Conservation (phyloP, 2,329 filamentous ascomycete species). For the Xylariales sp. region DNA sequence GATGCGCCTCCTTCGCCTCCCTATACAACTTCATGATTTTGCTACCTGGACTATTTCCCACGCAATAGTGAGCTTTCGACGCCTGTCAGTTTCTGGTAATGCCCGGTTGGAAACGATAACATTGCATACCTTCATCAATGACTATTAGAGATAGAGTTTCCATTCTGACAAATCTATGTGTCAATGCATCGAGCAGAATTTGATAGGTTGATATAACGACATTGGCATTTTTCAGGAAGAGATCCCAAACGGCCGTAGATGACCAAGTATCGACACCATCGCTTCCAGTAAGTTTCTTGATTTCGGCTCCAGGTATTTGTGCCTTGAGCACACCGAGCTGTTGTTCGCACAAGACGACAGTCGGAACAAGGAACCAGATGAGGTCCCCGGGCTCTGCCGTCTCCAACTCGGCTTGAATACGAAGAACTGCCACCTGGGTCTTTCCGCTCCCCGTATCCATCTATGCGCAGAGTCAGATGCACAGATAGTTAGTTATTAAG, state of each 20-base stretch:
- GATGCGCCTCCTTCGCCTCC: slow-evolving; percentile 31
- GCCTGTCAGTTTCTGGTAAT: not conserved
- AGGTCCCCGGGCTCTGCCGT: slow-evolving; percentile 48
- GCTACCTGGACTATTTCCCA: slow-evolving; percentile 57
- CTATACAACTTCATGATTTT: slow-evolving; percentile 73
- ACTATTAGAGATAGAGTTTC: slow-evolving; percentile 62
- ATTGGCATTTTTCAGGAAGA: slow-evolving; percentile 56
- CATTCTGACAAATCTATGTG: slow-evolving; percentile 69
- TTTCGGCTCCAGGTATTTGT: slow-evolving; percentile 56
- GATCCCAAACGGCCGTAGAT: slow-evolving; percentile 61
- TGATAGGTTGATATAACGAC: slow-evolving; percentile 78
- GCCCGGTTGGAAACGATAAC: too few relatives aligned
- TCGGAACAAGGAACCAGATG: slow-evolving; percentile 73
- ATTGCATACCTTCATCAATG: slow-evolving; percentile 73
- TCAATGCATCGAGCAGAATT: slow-evolving; percentile 68
- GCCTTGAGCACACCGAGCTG: slow-evolving; percentile 56
- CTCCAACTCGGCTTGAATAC: slow-evolving; percentile 63
- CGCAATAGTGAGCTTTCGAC: slow-evolving; percentile 67
- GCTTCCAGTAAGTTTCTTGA: slow-evolving; percentile 61
- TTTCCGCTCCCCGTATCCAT: slow-evolving; percentile 82
- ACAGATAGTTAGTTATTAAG: slow-evolving; percentile 1
- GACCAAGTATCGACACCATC: slow-evolving; percentile 74
- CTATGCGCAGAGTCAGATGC: slow-evolving; percentile 22
- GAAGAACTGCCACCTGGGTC: slow-evolving; percentile 69
- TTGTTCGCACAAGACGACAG: slow-evolving; percentile 62